A percentile compares a stretch with the other conserved stretches of the same genome.
These are phyloP conservation scores for Cladophialophora bantiana DNA, from an alignment of 2,329 filamentous ascomycete genomes.

Conservation along the genomic window DNA sequence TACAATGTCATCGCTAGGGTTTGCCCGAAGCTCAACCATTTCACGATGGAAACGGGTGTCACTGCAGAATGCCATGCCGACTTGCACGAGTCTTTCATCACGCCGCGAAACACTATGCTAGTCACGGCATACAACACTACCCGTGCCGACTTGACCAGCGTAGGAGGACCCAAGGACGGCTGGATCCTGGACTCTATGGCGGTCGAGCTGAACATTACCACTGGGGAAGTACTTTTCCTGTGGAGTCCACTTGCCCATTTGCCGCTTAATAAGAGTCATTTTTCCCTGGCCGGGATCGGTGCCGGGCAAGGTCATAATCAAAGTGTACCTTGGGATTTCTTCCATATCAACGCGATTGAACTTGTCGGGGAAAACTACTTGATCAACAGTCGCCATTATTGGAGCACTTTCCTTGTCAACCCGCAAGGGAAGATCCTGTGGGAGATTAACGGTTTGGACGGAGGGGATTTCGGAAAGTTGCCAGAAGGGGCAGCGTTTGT, in stretches of 20 bases:
- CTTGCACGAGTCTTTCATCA: slow-evolving; percentile 47
- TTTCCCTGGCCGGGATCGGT: background rate
- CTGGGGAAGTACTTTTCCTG: slow-evolving; percentile 43
- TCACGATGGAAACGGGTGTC: slow-evolving; percentile 19
- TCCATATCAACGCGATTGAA: slow-evolving; percentile 56
- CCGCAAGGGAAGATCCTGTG: slow-evolving; percentile 17
- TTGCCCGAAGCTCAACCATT: slow-evolving; percentile 10
- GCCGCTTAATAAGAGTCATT: slow-evolving; percentile 44
- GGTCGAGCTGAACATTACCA: slow-evolving; percentile 46
- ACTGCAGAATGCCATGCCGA: slow-evolving; percentile 41
- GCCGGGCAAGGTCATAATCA: slow-evolving; percentile 1
- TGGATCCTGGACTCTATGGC: slow-evolving; percentile 45
- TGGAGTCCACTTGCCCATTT: slow-evolving; percentile 48
- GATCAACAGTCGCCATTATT: slow-evolving; percentile 24
- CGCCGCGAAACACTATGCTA: slow-evolving; percentile 45
- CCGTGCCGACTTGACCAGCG: slow-evolving; percentile 41
- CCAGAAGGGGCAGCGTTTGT: slow-evolving; percentile 22
- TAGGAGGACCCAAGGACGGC: slow-evolving; percentile 42
- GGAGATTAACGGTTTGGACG: slow-evolving; percentile 21
- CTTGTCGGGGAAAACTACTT: slow-evolving; percentile 20
- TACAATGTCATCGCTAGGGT: slow-evolving; percentile 47
- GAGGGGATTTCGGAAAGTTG: slow-evolving; percentile 22
- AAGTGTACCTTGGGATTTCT: slow-evolving; percentile 56
- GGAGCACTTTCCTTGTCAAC: slow-evolving; percentile 22
- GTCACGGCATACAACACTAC: slow-evolving; percentile 48